A percentile compares a stretch with the other conserved stretches of the same genome.
Conservation (phyloP, 2,329 filamentous ascomycete genomes). For the Fusarium metavorans region DNA sequence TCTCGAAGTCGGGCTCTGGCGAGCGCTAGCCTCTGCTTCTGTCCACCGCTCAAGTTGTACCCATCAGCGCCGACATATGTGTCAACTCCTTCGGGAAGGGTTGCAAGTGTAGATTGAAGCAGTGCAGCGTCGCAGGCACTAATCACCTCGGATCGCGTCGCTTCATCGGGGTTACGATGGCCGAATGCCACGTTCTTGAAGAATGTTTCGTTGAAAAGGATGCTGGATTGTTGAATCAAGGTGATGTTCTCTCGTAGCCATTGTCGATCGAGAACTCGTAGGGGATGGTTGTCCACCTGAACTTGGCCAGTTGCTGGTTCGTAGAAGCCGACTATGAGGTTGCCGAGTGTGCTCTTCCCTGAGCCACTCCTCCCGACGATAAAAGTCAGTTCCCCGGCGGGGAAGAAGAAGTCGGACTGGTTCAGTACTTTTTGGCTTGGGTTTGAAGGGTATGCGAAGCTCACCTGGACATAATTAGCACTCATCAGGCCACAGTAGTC, state of each 20-base stretch:
- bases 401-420: conserved; percentile 75
- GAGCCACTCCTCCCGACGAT: conserved; percentile 89
- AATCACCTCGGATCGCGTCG: conserved; percentile 67
- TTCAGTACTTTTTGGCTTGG: conserved; percentile 70
- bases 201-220: conserved; percentile 85
- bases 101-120: conserved; percentile 74
- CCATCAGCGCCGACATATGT: conserved; percentile 80
- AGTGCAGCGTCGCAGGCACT: conserved; percentile 75
- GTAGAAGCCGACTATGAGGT: conserved; percentile 84
- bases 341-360: conserved; percentile 90
- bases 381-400: conserved; percentile 79
- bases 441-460: conserved; percentile 84
- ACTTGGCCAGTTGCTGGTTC: conserved; percentile 74
- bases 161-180: conserved; percentile 59
- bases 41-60: conserved; percentile 82
- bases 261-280: conserved; percentile 70
- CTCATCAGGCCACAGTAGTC: not conserved
- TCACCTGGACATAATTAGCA: conserved; percentile 65
- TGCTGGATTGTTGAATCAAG: conserved; percentile 84
- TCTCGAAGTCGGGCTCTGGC: conserved; percentile 83
- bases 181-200: conserved; percentile 84
- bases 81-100: conserved; percentile 76
- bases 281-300: conserved; percentile 72
- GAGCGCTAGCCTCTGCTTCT: conserved; percentile 84
- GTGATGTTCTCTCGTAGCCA: conserved; percentile 86